A percentile compares a stretch with the other conserved stretches of the same genome.
Conservation (phyloP, 1,139 yeast genomes). For the Yamadazyma taylorii region DNA sequence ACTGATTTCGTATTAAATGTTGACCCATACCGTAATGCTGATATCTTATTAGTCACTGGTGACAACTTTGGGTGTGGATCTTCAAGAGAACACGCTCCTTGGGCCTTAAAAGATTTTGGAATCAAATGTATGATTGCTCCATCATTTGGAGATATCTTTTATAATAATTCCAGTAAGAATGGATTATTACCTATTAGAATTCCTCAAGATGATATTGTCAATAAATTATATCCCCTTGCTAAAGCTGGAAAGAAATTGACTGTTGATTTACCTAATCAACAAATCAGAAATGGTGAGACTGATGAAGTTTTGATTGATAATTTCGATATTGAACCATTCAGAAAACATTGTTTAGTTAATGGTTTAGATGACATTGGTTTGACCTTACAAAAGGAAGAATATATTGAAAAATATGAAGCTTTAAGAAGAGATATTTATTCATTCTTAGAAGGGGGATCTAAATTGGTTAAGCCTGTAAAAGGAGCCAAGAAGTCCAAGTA, state of each 20-base stretch:
- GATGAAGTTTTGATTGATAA: conserved; percentile 75
- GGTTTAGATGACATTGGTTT: conserved; percentile 97
- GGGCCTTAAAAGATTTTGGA: conserved; percentile 98
- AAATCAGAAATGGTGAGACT: conserved; percentile 62
- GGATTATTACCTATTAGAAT: conserved; percentile 90
- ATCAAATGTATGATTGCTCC: conserved; percentile 95
- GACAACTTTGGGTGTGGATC: conserved; percentile 99
- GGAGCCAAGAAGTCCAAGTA: conserved; percentile 70
- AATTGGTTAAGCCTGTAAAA: conserved; percentile 60
- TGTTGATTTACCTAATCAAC: conserved; percentile 84
- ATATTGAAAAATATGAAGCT: conserved; percentile 70
- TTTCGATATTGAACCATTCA: conserved; percentile 85
- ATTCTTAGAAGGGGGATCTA: conserved; percentile 86
- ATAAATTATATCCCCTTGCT: conserved; percentile 78
- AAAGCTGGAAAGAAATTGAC: conserved; percentile 68
- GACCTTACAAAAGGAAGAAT: conserved; percentile 85
- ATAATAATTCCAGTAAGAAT: conserved; percentile 94
- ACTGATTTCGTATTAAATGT: conserved; percentile 89
- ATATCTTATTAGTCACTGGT: conserved; percentile 88
- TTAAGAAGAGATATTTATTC: conserved; percentile 77
- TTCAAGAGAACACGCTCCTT: conserved; percentile 98
- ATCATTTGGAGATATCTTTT: conserved; percentile 96
- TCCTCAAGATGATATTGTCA: conserved; percentile 68
- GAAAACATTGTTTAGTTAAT: conserved; percentile 90
- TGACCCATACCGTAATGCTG: conserved; percentile 76